These are phyloP conservation scores for Mercurialis annua DNA, from an alignment of 345 rosid species.

Conservation along the genomic window DNA sequence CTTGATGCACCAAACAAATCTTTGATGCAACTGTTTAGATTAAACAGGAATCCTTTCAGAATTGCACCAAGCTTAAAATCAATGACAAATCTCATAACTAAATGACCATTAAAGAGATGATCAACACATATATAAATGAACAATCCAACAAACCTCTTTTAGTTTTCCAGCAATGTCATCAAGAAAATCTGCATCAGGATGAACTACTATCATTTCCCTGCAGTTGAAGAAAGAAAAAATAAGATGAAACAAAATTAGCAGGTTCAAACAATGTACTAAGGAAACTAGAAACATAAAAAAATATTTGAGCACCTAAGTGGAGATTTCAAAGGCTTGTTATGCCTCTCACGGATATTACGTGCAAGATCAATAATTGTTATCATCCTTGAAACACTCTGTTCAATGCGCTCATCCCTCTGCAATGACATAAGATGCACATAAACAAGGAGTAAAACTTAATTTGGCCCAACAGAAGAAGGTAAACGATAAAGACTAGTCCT, in stretches of 20 bases:
- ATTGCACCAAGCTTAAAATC: not conserved
- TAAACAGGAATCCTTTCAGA: not conserved
- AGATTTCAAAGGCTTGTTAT: slow-evolving; percentile 84
- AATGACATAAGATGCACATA: slow-evolving; percentile 8
- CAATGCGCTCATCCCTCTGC: slow-evolving; percentile 84
- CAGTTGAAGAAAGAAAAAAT: slow-evolving; percentile 15
- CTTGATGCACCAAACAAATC: not conserved
- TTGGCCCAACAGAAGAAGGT: not conserved
- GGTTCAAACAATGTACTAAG: slow-evolving; percentile 5
- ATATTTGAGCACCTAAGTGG: slow-evolving; percentile 62
- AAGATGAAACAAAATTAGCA: slow-evolving; percentile 2
- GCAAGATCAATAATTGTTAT: slow-evolving; percentile 93
- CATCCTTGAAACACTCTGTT: slow-evolving; percentile 92
- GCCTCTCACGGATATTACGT: slow-evolving; percentile 92
- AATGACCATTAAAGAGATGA: not conserved
- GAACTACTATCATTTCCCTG: slow-evolving; percentile 92
- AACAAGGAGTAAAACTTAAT: not conserved
- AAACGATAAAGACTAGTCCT: not conserved
- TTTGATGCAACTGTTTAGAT: not conserved
- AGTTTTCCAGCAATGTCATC: slow-evolving; percentile 90
- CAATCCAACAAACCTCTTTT: slow-evolving; percentile 59
- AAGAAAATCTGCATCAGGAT: slow-evolving; percentile 84
- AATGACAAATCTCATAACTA: not conserved
- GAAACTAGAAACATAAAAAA: not conserved
- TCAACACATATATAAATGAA: not conserved